phyloP scores from a whole-genome alignment of 768 basidiomycete genomes.

The Mycena leptocephala region DNA sequence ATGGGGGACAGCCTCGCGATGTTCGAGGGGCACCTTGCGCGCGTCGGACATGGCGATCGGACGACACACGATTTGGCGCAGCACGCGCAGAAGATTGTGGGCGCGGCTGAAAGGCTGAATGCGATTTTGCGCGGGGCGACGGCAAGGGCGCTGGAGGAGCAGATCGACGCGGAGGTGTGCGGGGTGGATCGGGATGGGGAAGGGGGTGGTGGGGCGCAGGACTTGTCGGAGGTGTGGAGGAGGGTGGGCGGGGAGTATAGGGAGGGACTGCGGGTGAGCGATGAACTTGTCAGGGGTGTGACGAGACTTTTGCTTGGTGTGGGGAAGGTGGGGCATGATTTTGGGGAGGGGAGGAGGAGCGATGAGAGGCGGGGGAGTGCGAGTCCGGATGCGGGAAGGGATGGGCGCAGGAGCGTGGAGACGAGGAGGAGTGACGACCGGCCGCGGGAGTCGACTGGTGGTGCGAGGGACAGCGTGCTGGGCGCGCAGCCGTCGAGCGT shows the following conservation, averaged over 20 bases:
- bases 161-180: slow-evolving; percentile 84
- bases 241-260: slow-evolving; percentile 80
- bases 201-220: slow-evolving; percentile 45
- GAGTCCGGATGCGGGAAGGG: slow-evolving; percentile 71
- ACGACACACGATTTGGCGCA: slow-evolving; percentile 71
- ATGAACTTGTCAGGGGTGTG: slow-evolving; percentile 84
- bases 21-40: slow-evolving; percentile 79
- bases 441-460: slow-evolving; percentile 52
- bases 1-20: slow-evolving; percentile 79
- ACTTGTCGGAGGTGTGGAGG: slow-evolving; percentile 76
- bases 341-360: slow-evolving; percentile 47
- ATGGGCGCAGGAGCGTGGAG: slow-evolving; percentile 67
- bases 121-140: slow-evolving; percentile 71
- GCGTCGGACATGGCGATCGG: slow-evolving; percentile 58
- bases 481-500: slow-evolving; percentile 51
- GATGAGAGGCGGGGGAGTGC: slow-evolving; percentile 60
- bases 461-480: slow-evolving; percentile 55
- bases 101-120: slow-evolving; percentile 78
- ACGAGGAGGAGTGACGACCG: slow-evolving; percentile 70
- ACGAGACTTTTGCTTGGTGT: slow-evolving; percentile 84
- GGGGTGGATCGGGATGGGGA: no score
- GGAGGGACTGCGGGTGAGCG: slow-evolving; percentile 80
- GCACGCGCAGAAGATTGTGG: slow-evolving; percentile 75
- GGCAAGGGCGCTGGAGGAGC: slow-evolving; percentile 75
- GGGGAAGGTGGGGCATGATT: slow-evolving; percentile 79